Percentiles rank a stretch among this genome's conserved stretches.
Conservation (phyloP, 2,329 filamentous ascomycete genomes). For the Cladosporium sp. region DNA sequence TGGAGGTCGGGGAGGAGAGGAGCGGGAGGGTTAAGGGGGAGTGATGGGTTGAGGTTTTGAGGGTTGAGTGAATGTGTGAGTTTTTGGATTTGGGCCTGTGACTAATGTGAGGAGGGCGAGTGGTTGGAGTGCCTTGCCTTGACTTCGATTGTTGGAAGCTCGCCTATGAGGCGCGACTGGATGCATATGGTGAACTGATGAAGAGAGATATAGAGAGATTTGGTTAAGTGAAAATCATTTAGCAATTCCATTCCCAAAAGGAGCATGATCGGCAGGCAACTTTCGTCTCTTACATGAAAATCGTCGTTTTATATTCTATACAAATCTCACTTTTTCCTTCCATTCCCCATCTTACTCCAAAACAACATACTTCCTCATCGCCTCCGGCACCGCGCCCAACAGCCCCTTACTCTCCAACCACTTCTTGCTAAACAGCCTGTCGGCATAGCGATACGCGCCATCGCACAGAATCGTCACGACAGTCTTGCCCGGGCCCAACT, state of each 20-base stretch:
- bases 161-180: too few relatives aligned
- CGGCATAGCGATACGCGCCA: constrained; percentile 95
- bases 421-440: constrained; percentile 83
- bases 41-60: too few relatives aligned
- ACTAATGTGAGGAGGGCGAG: too few relatives aligned
- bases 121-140: too few relatives aligned
- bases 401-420: constrained; percentile 89
- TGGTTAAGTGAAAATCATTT: not conserved
- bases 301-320: not conserved
- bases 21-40: constrained; percentile 26
- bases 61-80: too few relatives aligned
- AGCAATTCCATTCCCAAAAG: not conserved
- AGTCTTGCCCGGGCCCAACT: constrained; percentile 80
- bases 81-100: too few relatives aligned
- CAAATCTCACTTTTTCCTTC: not conserved
- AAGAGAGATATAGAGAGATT: too few relatives aligned
- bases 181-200: too few relatives aligned
- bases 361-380: constrained; percentile 90
- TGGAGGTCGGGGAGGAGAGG: constrained; percentile 13
- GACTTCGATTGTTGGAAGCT: too few relatives aligned
- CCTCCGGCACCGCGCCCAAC: constrained; percentile 73
- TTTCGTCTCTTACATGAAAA: too few relatives aligned
- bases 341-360: constrained; percentile 55
- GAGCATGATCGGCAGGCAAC: not conserved
- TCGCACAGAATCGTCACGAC: constrained; percentile 94